These are phyloP conservation scores for Talinum fruticosum DNA, from an alignment of 148 eudicot genomes.

Conservation along the genomic window DNA sequence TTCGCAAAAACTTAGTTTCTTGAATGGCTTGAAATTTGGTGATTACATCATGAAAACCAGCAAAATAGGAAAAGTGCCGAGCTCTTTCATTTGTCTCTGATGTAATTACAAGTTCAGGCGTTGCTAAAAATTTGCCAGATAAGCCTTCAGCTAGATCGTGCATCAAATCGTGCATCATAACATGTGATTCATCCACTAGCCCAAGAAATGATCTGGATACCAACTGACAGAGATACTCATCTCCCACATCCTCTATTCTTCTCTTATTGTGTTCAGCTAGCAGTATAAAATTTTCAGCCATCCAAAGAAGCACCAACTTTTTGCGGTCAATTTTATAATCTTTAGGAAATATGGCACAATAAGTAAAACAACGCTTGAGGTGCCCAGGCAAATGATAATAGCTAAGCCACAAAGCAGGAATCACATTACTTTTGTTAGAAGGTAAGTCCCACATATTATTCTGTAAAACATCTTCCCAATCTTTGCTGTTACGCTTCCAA, in stretches of 20 bases:
- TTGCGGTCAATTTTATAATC: background rate
- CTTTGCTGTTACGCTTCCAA: background rate
- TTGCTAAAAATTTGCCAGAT: background rate
- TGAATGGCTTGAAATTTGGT: background rate
- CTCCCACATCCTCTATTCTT: background rate
- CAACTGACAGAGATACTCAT: background rate
- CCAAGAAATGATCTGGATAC: background rate
- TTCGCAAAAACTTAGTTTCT: background rate
- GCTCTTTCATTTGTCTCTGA: background rate
- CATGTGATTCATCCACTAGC: background rate
- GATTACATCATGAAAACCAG: background rate
- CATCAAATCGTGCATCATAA: background rate
- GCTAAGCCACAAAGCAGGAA: constrained; percentile 17
- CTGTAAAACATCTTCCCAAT: constrained; percentile 12
- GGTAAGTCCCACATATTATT: constrained; percentile 10
- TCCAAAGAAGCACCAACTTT: constrained; percentile 16
- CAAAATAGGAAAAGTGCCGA: background rate
- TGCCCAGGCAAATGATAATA: constrained; percentile 10
- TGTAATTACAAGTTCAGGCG: background rate
- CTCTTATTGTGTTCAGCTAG: too few relatives aligned
- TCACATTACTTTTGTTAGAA: background rate
- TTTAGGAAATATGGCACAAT: constrained; percentile 17
- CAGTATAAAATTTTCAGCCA: constrained; percentile 11
- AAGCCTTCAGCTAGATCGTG: background rate
- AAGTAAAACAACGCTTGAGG: constrained; percentile 17